Percentiles rank a stretch among this genome's conserved stretches.
Evolutionary conservation across 2,329 filamentous ascomycete genomes (phyloP).

Genomic region (Fusarium illudens): DNA sequence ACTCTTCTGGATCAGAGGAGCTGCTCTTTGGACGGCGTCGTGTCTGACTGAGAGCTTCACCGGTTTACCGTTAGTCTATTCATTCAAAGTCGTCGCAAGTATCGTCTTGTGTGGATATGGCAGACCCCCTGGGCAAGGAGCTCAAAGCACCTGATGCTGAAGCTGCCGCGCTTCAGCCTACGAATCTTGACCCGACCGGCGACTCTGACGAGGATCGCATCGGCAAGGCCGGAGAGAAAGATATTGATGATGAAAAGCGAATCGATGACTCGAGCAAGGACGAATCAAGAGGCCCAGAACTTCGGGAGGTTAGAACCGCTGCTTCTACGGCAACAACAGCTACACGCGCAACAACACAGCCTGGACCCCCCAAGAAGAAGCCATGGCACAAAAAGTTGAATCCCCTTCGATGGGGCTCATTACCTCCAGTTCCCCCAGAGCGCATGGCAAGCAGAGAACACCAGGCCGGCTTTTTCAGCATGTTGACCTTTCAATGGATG

Average conservation of each 20-base stretch:
- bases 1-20: not conserved
- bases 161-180: conserved; percentile 43
- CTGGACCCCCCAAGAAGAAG: conserved; percentile 51
- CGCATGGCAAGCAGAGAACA: conserved; percentile 71
- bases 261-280: conserved; percentile 7
- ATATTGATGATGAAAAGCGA: conserved; percentile 14
- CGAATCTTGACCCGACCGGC: conserved; percentile 25
- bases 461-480: conserved; percentile 76
- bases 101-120: conserved; percentile 33
- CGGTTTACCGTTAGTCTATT: not conserved
- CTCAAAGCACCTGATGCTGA: conserved; percentile 42
- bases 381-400: conserved; percentile 72
- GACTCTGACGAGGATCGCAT: conserved; percentile 32
- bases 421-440: conserved; percentile 64
- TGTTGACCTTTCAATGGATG: conserved; percentile 90
- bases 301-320: conserved; percentile 56
- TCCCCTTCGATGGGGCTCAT: conserved; percentile 66
- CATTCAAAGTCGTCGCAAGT: conserved; percentile 3
- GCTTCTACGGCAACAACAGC: conserved; percentile 62
- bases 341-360: conserved; percentile 53
- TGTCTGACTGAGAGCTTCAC: not conserved
- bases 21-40: not conserved
- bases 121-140: conserved; percentile 41
- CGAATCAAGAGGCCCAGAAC: conserved; percentile 22
- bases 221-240: conserved; percentile 27